Evolutionary conservation across 306 rosid genomes (phyloP).

Genomic region (Prinsepia uniflora): DNA sequence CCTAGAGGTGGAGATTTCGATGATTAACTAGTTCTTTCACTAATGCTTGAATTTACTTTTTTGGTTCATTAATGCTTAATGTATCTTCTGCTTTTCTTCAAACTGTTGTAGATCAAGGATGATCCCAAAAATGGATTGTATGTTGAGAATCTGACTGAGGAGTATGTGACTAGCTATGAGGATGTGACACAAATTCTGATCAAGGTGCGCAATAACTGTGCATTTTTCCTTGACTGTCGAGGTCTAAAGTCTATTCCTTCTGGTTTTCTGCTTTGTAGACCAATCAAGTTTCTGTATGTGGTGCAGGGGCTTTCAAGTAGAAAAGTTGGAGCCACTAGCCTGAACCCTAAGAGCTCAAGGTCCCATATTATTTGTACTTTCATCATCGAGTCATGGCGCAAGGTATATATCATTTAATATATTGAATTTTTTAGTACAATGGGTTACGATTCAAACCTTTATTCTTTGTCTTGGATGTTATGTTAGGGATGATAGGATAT

Average conservation of each 20-base stretch:
- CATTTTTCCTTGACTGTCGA: background rate
- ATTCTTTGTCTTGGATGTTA: background rate
- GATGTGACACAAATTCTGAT: constrained; percentile 83
- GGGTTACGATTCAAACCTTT: background rate
- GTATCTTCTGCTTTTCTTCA: constrained; percentile 14
- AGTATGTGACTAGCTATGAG: constrained; percentile 82
- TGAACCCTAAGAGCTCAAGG: constrained; percentile 86
- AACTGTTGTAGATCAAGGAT: constrained; percentile 63
- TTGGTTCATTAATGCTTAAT: constrained; percentile 1
- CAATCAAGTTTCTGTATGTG: constrained; percentile 14
- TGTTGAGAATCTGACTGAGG: constrained; percentile 85
- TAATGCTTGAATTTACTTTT: constrained; percentile 1
- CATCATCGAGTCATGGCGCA: constrained; percentile 84
- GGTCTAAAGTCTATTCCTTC: background rate
- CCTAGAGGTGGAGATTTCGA: constrained; percentile 60
- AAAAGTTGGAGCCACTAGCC: constrained; percentile 87
- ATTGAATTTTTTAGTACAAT: background rate
- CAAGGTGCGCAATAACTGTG: constrained; percentile 47
- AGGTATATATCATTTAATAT: constrained; percentile 44
- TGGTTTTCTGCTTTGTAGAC: background rate
- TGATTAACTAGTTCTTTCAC: constrained; percentile 13
- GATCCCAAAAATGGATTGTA: constrained; percentile 62
- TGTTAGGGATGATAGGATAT: background rate
- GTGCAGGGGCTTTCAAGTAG: constrained; percentile 94
- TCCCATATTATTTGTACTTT: constrained; percentile 86